Evolutionary conservation across 768 basidiomycete species (phyloP).

Genomic region (Lactarius akahatsu): DNA sequence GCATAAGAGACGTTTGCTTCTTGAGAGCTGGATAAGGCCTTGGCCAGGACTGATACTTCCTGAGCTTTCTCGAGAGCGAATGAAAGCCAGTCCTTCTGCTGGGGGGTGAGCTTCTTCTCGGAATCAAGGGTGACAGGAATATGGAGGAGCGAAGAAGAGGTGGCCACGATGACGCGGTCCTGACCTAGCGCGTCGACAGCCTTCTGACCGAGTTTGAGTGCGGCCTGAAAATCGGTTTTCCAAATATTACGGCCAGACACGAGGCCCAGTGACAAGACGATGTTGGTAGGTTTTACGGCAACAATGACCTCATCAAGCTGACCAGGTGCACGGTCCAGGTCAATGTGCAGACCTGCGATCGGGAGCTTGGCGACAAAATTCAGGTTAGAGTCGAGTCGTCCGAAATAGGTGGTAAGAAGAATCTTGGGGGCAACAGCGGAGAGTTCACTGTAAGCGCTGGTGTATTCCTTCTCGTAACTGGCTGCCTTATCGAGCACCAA

Average conservation of each 20-base stretch:
- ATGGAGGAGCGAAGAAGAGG: conserved; percentile 97
- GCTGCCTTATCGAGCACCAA: conserved; percentile 88
- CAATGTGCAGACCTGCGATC: conserved; percentile 91
- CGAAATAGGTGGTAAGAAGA: conserved; percentile 93
- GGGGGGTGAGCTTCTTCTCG: conserved; percentile 83
- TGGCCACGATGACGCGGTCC: conserved; percentile 89
- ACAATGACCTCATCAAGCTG: conserved; percentile 82
- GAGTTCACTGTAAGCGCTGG: conserved; percentile 77
- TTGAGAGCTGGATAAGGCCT: conserved; percentile 82
- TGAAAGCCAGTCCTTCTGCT: conserved; percentile 97
- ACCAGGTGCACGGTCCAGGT: conserved; percentile 88
- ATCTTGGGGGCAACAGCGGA: conserved; percentile 85
- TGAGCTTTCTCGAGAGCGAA: conserved; percentile 95
- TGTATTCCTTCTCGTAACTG: conserved; percentile 75
- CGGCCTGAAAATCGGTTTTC: conserved; percentile 91
- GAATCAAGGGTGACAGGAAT: conserved; percentile 93
- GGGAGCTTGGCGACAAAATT: conserved; percentile 89
- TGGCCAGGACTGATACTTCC: conserved; percentile 87
- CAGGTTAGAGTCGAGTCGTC: conserved; percentile 91
- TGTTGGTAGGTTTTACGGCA: conserved; percentile 78
- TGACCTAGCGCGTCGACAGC: conserved; percentile 80
- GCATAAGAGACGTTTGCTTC: conserved; percentile 66
- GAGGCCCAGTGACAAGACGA: conserved; percentile 88
- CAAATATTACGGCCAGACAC: conserved; percentile 99
- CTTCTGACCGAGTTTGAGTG: conserved; percentile 79